phyloP scores from a whole-genome alignment of 2,329 filamentous ascomycete species.

The Epicoccum sorghinum region DNA sequence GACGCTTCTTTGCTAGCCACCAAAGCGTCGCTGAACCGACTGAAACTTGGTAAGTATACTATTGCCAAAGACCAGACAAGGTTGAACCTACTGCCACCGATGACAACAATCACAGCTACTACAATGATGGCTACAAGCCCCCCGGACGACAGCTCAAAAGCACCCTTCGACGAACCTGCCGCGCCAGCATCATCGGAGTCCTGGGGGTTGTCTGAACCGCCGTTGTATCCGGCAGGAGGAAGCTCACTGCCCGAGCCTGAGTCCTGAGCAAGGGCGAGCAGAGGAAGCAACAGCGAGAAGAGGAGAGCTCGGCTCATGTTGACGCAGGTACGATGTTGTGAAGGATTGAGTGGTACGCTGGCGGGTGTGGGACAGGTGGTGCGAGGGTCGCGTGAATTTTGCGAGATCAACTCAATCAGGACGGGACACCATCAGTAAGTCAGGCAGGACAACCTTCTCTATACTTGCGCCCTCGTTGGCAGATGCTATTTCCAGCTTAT shows the following conservation, averaged over 20 bases:
- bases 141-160: slow-evolving; percentile 69
- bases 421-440: slow-evolving; percentile 25
- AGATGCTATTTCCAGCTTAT: slow-evolving; percentile 29
- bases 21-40: slow-evolving; percentile 72
- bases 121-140: slow-evolving; percentile 77
- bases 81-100: slow-evolving; percentile 66
- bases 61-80: not conserved
- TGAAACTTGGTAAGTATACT: slow-evolving; percentile 41
- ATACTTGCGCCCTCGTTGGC: slow-evolving; percentile 39
- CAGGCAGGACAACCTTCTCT: slow-evolving; percentile 37
- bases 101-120: slow-evolving; percentile 67
- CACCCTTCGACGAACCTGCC: slow-evolving; percentile 65
- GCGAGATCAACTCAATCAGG: slow-evolving; percentile 37
- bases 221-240: slow-evolving; percentile 43
- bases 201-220: slow-evolving; percentile 44
- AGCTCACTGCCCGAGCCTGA: slow-evolving; percentile 25
- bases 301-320: slow-evolving; percentile 37
- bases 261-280: slow-evolving; percentile 38
- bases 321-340: slow-evolving; percentile 14
- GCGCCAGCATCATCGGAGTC: slow-evolving; percentile 62
- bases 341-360: slow-evolving; percentile 22
- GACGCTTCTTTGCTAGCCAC: slow-evolving; percentile 81
- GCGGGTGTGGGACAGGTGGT: slow-evolving; percentile 27
- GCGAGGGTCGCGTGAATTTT: slow-evolving; percentile 38
- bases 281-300: slow-evolving; percentile 34